Evolutionary conservation across 768 basidiomycete genomes (phyloP).

Genomic region (Lepiota brunneoincarnata): DNA sequence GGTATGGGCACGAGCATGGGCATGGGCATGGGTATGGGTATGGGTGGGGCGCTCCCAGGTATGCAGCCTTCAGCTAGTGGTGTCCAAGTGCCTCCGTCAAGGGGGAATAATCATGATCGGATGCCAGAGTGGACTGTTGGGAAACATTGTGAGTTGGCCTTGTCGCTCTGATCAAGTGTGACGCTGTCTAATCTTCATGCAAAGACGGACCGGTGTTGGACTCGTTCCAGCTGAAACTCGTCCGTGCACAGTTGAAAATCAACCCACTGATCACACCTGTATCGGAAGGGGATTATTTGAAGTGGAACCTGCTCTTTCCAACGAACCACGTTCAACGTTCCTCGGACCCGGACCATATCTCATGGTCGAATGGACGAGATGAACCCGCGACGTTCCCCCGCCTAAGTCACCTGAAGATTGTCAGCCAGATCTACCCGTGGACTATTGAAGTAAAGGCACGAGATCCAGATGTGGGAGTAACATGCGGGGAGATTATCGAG

Average conservation of each 20-base stretch:
- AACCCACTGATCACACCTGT: conserved; percentile 62
- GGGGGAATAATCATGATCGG: conserved; percentile 4
- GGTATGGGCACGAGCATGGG: not conserved
- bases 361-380: conserved; percentile 68
- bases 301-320: conserved; percentile 74
- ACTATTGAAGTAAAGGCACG: conserved; percentile 71
- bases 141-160: conserved; percentile 9
- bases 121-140: conserved; percentile 9
- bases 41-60: not conserved
- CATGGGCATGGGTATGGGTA: not conserved
- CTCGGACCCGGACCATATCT: conserved; percentile 53
- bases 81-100: not conserved
- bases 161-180: not conserved
- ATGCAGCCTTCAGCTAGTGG: not conserved
- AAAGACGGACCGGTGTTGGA: conserved; percentile 57
- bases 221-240: conserved; percentile 51
- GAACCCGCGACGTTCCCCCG: conserved; percentile 73
- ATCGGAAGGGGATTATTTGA: conserved; percentile 46
- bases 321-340: conserved; percentile 61
- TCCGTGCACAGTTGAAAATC: conserved; percentile 44
- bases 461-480: conserved; percentile 59
- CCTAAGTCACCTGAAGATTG: conserved; percentile 54
- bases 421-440: conserved; percentile 69
- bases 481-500: conserved; percentile 70
- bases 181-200: not conserved